phyloP scores from a whole-genome alignment of 805 yeast species.

The Maudiozyma barnettii region DNA sequence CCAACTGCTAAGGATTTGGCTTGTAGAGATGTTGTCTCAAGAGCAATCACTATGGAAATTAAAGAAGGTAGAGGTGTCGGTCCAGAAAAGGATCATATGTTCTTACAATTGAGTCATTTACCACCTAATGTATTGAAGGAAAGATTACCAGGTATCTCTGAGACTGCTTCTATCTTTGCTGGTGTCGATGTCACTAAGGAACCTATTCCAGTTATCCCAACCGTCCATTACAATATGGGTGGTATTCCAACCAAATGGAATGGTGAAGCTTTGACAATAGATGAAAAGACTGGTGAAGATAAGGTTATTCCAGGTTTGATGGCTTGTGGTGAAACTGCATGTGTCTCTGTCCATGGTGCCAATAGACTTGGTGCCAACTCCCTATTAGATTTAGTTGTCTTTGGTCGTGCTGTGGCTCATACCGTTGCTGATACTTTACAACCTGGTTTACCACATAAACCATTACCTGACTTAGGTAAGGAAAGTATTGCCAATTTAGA shows the following conservation, averaged over 20 bases:
- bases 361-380: constrained; percentile 99
- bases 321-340: constrained; percentile 99
- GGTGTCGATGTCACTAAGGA: constrained; percentile 99
- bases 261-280: constrained; percentile 84
- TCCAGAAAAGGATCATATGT: constrained; percentile 89
- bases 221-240: constrained; percentile 99
- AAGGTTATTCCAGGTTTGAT: constrained; percentile 82
- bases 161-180: constrained; percentile 95
- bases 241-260: constrained; percentile 98
- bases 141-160: constrained; percentile 98
- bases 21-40: constrained; percentile 94
- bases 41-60: constrained; percentile 97
- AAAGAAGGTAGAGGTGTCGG: constrained; percentile 99
- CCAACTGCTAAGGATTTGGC: constrained; percentile 98
- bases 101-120: constrained; percentile 84
- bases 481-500: constrained; percentile 88
- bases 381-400: constrained; percentile 87
- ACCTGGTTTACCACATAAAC: constrained; percentile 82
- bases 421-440: constrained; percentile 75
- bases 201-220: constrained; percentile 96
- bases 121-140: constrained; percentile 88
- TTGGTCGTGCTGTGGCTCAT: constrained; percentile 96
- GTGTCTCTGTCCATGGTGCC: constrained; percentile 99
- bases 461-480: constrained; percentile 78
- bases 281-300: constrained; percentile 78